Percentiles rank a stretch among this genome's conserved stretches.
These are phyloP conservation scores for Colletotrichum sp. DNA, from an alignment of 2,329 filamentous ascomycete species.

Conservation along the genomic window DNA sequence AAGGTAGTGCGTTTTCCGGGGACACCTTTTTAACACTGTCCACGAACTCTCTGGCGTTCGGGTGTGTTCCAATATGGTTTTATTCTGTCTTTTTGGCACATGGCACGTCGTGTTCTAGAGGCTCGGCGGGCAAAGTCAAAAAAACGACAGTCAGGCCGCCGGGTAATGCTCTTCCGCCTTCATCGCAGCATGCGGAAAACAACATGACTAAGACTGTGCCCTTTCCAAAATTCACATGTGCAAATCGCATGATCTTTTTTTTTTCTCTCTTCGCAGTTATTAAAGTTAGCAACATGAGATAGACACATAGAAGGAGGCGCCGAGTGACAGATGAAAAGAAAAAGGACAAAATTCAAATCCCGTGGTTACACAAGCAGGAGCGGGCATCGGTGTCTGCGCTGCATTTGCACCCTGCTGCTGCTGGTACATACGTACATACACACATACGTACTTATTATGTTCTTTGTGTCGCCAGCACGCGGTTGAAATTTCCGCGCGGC, in stretches of 20 bases:
- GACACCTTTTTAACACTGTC: not conserved
- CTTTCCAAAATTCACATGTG: not conserved
- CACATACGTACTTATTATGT: not conserved
- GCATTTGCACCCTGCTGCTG: not conserved
- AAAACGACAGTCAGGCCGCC: not conserved
- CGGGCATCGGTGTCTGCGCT: not conserved
- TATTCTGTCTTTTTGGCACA: not conserved
- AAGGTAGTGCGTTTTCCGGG: not conserved
- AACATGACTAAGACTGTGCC: not conserved
- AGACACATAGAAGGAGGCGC: not conserved
- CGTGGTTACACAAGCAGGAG: not conserved
- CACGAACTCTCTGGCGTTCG: not conserved
- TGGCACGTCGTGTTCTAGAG: not conserved
- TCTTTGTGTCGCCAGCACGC: not conserved
- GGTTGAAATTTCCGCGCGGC: not conserved
- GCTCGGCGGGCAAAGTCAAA: not conserved
- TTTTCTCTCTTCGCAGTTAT: not conserved
- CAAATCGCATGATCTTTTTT: not conserved
- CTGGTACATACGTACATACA: not conserved
- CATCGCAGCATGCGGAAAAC: not conserved
- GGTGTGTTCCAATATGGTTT: not conserved
- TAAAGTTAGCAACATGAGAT: not conserved
- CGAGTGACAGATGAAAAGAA: not conserved
- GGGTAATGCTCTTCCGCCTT: not conserved
- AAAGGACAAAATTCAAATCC: not conserved